phyloP scores from a whole-genome alignment of 2,329 filamentous ascomycete genomes.

The Fusarium brevicatenulatum region DNA sequence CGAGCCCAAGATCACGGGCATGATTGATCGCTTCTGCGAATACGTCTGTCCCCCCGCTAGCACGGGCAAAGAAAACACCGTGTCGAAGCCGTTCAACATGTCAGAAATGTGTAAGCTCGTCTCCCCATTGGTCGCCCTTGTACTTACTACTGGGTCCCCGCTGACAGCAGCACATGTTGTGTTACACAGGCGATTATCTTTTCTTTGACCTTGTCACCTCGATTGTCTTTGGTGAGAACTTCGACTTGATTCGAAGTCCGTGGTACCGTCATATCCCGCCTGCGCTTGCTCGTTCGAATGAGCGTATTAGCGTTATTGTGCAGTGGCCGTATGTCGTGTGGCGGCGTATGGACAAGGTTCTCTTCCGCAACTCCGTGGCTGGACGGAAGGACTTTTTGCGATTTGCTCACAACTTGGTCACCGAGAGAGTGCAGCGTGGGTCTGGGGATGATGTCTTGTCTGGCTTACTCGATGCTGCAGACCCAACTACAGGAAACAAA shows the following conservation, averaged over 20 bases:
- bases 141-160: neutral
- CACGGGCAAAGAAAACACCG: neutral
- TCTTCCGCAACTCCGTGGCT: neutral
- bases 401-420: neutral
- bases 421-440: neutral
- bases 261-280: conserved; percentile 4
- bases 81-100: neutral
- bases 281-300: neutral
- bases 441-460: conserved; percentile 1
- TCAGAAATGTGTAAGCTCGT: neutral
- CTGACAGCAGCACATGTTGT: neutral
- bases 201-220: neutral
- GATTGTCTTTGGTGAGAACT: conserved; percentile 3
- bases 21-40: neutral
- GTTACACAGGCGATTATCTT: neutral
- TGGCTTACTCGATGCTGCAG: neutral
- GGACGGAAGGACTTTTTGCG: neutral
- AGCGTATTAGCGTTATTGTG: neutral
- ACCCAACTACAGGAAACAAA: neutral
- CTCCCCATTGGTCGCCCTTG: neutral
- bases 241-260: neutral
- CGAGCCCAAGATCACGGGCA: neutral
- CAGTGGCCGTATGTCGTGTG: neutral
- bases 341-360: neutral
- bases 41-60: neutral